Conservation (phyloP, 2,329 filamentous ascomycete species). For the Arthrobotrys musiformis region DNA sequence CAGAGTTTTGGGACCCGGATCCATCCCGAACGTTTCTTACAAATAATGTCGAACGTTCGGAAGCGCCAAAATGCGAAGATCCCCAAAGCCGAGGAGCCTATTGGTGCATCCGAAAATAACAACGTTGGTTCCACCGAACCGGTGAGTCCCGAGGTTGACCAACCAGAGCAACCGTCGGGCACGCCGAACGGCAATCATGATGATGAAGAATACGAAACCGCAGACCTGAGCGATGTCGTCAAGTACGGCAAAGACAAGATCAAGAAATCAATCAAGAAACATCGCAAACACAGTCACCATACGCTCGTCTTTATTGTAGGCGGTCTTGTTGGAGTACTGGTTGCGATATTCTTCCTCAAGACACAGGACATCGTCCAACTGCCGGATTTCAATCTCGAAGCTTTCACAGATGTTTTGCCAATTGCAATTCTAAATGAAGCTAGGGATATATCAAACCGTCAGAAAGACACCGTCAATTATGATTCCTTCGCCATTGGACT, state of each 20-base stretch:
- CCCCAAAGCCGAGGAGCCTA: slow-evolving; percentile 39
- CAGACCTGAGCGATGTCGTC: slow-evolving; percentile 42
- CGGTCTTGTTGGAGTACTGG: slow-evolving; percentile 87
- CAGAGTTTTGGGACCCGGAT: slow-evolving; percentile 4
- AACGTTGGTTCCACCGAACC: slow-evolving; percentile 5
- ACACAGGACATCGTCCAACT: slow-evolving; percentile 85
- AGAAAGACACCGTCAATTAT: slow-evolving; percentile 87
- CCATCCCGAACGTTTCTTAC: slow-evolving; percentile 36
- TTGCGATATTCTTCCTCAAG: slow-evolving; percentile 88
- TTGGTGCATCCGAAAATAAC: slow-evolving; percentile 43
- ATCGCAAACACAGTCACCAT: slow-evolving; percentile 42
- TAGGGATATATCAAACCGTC: slow-evolving; percentile 83
- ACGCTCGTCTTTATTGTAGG: slow-evolving; percentile 78
- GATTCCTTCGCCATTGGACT: slow-evolving; percentile 93
- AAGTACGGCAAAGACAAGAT: slow-evolving; percentile 37
- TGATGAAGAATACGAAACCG: slow-evolving; percentile 27
- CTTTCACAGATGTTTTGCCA: slow-evolving; percentile 83
- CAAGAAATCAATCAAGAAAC: slow-evolving; percentile 29
- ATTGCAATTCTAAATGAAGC: slow-evolving; percentile 87
- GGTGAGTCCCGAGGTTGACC: slow-evolving; percentile 19
- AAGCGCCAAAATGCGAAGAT: slow-evolving; percentile 55
- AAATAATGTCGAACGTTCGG: slow-evolving; percentile 51
- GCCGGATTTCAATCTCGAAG: slow-evolving; percentile 78
- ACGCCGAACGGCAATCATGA: slow-evolving; percentile 16
- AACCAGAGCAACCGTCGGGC: slow-evolving; percentile 14